These are phyloP conservation scores for Turritis glabra DNA, from an alignment of 345 rosid species.

Conservation along the genomic window DNA sequence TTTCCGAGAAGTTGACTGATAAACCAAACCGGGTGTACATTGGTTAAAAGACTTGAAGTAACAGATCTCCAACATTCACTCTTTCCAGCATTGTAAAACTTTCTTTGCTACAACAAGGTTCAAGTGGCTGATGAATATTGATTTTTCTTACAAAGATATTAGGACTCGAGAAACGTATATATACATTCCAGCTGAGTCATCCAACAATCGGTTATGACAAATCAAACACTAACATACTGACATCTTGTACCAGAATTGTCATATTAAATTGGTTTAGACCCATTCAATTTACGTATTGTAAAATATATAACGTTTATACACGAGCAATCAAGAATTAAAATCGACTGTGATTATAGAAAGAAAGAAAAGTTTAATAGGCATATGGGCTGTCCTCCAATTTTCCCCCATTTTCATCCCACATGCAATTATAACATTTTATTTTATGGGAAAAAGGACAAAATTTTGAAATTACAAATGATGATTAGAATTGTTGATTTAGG, in stretches of 20 bases:
- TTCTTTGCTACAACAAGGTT: background rate
- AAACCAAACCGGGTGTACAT: background rate
- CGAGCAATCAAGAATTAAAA: background rate
- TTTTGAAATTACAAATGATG: slow-evolving; percentile 30
- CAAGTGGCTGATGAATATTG: background rate
- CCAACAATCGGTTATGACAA: slow-evolving; percentile 3
- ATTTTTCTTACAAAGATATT: background rate
- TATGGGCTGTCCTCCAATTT: slow-evolving; percentile 33
- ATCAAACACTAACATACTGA: background rate
- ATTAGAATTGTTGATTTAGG: slow-evolving; percentile 33
- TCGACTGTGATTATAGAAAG: background rate
- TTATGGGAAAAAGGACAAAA: slow-evolving; percentile 10
- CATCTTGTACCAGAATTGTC: background rate
- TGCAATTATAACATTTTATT: slow-evolving; percentile 31
- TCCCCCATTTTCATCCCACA: background rate
- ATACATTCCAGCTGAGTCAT: background rate
- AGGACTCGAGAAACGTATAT: background rate
- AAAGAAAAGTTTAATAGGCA: background rate
- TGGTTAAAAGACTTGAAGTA: background rate
- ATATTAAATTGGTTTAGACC: background rate
- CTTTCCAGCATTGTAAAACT: no score
- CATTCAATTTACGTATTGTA: no score
- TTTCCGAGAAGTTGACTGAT: no score
- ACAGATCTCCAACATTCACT: no score
- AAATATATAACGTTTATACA: background rate